Evolutionary conservation across 768 basidiomycete genomes (phyloP).

Genomic region (Collybia mongolica): DNA sequence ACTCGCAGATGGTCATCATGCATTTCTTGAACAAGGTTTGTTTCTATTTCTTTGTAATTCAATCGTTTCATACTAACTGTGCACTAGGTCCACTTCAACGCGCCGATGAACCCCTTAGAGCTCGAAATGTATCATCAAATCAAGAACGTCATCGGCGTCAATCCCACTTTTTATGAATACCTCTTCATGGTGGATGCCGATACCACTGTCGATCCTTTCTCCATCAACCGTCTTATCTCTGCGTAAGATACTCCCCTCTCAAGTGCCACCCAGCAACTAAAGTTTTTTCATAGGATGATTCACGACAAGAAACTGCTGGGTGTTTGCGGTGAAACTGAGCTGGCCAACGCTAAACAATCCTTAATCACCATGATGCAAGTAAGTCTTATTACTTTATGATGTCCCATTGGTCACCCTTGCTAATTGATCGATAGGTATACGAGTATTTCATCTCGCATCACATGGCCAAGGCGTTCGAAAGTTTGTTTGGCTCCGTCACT

Average conservation of each 20-base stretch:
- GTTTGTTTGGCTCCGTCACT: constrained; percentile 94
- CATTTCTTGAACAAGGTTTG: constrained; percentile 94
- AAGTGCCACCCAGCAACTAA: constrained; percentile 1
- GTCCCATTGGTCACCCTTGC: background rate
- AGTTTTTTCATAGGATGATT: constrained; percentile 74
- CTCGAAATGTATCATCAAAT: constrained; percentile 99
- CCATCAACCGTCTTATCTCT: constrained; percentile 88
- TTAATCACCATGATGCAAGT: constrained; percentile 98
- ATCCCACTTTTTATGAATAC: constrained; percentile 98
- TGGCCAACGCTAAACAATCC: constrained; percentile 93
- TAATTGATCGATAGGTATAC: constrained; percentile 63
- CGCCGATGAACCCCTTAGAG: constrained; percentile 95
- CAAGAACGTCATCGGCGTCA: constrained; percentile 99
- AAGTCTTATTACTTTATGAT: constrained; percentile 12
- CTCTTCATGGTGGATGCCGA: constrained; percentile 92
- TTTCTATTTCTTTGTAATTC: background rate
- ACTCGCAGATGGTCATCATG: constrained; percentile 95
- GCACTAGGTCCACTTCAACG: constrained; percentile 87
- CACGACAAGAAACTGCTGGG: constrained; percentile 94
- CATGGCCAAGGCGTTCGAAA: constrained; percentile 98
- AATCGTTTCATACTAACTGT: constrained; percentile 4
- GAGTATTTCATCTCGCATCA: constrained; percentile 99
- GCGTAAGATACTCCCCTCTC: constrained; percentile 56
- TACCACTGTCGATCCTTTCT: constrained; percentile 87
- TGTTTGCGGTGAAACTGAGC: constrained; percentile 92